A percentile compares a stretch with the other conserved stretches of the same genome.
These are phyloP conservation scores for Fusarium equiseti DNA, from an alignment of 2,329 filamentous ascomycete genomes.

Conservation along the genomic window DNA sequence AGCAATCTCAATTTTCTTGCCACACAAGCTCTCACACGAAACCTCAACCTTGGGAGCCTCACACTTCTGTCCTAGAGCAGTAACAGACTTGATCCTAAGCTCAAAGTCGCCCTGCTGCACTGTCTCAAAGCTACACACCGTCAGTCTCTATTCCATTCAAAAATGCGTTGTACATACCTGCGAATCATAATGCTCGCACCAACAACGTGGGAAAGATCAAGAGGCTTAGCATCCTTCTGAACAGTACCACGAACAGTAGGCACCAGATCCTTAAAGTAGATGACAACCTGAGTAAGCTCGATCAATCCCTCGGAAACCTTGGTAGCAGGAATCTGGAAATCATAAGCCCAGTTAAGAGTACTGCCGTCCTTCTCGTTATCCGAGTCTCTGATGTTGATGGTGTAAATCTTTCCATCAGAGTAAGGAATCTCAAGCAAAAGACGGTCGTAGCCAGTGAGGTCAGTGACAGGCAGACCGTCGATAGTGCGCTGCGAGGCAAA, in stretches of 20 bases:
- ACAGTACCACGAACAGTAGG: neutral
- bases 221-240: neutral
- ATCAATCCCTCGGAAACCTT: neutral
- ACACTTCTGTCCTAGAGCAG: neutral
- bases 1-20: neutral
- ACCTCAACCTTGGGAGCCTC: neutral
- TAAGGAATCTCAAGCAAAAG: neutral
- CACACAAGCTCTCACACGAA: neutral
- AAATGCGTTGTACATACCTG: neutral
- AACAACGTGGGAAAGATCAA: neutral
- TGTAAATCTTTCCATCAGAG: slow-evolving; percentile 1
- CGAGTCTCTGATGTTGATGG: neutral
- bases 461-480: neutral
- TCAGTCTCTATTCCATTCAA: rapidly evolving
- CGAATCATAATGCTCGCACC: neutral
- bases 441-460: neutral
- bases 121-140: neutral
- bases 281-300: neutral
- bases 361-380: neutral
- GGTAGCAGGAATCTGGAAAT: neutral
- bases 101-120: neutral
- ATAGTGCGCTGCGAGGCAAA: neutral
- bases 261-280: neutral
- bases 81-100: neutral
- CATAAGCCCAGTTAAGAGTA: neutral